Base-by-base conservation (phyloP, 805 yeast genomes). In the Saccharomycopsis javanensis region DNA sequence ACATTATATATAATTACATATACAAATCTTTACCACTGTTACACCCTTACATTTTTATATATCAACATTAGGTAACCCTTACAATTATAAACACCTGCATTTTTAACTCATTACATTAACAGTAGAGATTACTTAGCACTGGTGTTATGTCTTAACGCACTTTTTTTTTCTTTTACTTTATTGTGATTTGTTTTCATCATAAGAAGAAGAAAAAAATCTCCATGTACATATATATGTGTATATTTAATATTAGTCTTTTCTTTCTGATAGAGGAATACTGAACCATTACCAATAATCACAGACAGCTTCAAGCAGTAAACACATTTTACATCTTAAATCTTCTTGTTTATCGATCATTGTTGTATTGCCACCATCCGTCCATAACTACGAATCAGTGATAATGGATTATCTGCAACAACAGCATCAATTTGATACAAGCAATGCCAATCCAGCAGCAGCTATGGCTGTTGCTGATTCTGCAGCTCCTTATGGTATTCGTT, bases 401-500 rank as follows among this genome's bases (percentile, higher is more conserved):
- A 42, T 42, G 48, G 48, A 42, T 23, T 42, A 23, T n/a, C 25
- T 28, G 15, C 48, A 23, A 23, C 48, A 42, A 20, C 48, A 20
- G 13, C 48, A 20, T 10, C 27, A 13, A n/a, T 42, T 42, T 11
- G 48, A 42, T 8, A 18, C 23, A 3, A 25, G 48, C 48, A n/a
- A 28, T 5, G 23, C 48, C 2, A 42, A 20, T n/a, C 15, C 28
- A 3, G 48, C 48, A 20, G 28, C 23, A 4, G 16, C 28, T 11
- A n/a, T n/a, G 5, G 48, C 48, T 42, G 28, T 13, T 11, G 16
- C 28, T 11, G 28, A n/a, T 13, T 15, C 48, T 42, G 48, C 48
- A 4, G 18, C 48, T 25, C 28, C 48, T 13, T 42, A 42, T 11
- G 48, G 48, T 42, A 15, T 42, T 42, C 97, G 97, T 1, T 74